Evolutionary conservation across 2,329 filamentous ascomycete species (phyloP).

Genomic region (Microsporum canis): DNA sequence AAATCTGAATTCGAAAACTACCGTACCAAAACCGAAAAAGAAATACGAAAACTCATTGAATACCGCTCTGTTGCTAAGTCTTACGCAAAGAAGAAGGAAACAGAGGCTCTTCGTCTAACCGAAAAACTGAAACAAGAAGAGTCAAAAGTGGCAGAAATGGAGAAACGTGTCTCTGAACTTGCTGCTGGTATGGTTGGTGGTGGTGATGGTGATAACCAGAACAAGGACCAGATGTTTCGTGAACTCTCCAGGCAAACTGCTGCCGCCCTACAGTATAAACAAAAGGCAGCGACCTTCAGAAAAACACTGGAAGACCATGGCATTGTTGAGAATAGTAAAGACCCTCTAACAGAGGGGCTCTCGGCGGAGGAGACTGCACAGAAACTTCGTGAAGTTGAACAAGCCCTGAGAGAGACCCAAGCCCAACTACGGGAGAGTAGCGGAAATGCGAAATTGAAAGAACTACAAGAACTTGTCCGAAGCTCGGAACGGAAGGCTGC

Average conservation of each 20-base stretch:
- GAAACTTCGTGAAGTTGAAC: conserved; percentile 25
- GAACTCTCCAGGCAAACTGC: conserved; percentile 36
- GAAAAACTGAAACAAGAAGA: conserved; percentile 44
- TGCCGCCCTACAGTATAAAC: conserved; percentile 35
- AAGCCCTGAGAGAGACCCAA: conserved; percentile 27
- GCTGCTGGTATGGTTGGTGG: conserved; percentile 30
- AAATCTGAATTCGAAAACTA: conserved; percentile 51
- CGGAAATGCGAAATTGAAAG: conserved; percentile 24
- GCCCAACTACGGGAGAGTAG: conserved; percentile 24
- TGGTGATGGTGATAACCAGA: conserved; percentile 15
- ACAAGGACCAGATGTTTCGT: conserved; percentile 32
- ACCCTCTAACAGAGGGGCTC: conserved; percentile 16
- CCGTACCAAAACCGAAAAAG: conserved; percentile 45
- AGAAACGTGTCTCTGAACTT: conserved; percentile 32
- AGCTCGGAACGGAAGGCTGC: conserved; percentile 32
- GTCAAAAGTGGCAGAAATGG: conserved; percentile 34
- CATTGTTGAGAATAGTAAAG: conserved; percentile 24
- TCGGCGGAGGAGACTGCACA: conserved; percentile 15
- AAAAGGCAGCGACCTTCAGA: conserved; percentile 30
- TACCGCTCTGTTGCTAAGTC: conserved; percentile 50
- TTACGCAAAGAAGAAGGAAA: conserved; percentile 49
- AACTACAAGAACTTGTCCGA: conserved; percentile 26
- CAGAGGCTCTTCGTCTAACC: conserved; percentile 41
- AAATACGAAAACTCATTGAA: conserved; percentile 49
- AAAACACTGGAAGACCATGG: conserved; percentile 30